Conservation (phyloP, 2,329 filamentous ascomycete genomes). For the Bipolaris cookei region DNA sequence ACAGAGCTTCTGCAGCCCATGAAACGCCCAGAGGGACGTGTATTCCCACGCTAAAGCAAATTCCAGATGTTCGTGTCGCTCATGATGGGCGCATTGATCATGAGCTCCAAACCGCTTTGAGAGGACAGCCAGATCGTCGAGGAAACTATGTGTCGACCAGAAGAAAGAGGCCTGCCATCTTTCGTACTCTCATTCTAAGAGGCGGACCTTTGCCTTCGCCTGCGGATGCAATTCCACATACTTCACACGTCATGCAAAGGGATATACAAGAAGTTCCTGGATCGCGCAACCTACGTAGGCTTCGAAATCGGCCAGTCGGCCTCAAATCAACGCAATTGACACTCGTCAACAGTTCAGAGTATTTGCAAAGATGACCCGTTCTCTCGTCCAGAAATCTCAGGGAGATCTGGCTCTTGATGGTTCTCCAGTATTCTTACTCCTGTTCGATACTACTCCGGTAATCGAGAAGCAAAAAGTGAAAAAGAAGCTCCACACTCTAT, state of each 20-base stretch:
- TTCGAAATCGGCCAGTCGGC: not conserved
- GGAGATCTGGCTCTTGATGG: conserved; percentile 9
- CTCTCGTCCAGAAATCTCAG: too few species aligned
- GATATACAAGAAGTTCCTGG: too few species aligned
- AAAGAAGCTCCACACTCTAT: not conserved
- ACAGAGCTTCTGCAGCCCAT: not conserved
- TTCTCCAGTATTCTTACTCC: conserved; percentile 21
- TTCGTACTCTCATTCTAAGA: conserved; percentile 12
- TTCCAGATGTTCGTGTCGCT: not conserved
- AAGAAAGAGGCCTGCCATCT: not conserved
- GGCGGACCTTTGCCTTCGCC: conserved; percentile 14
- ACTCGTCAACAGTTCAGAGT: not conserved
- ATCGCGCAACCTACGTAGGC: not conserved
- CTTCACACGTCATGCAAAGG: not conserved
- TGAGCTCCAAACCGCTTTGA: conserved; percentile 10
- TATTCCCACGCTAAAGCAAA: not conserved
- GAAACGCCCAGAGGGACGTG: not conserved
- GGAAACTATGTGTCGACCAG: not conserved
- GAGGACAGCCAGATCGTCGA: not conserved
- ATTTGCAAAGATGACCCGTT: not conserved
- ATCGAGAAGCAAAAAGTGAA: not conserved
- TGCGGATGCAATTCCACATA: not conserved
- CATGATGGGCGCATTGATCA: conserved; percentile 24
- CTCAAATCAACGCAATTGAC: not conserved
- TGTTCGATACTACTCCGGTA: conserved; percentile 2